Evolutionary conservation across 805 yeast species (phyloP).

Genomic region (Metschnikowia koreensis): DNA sequence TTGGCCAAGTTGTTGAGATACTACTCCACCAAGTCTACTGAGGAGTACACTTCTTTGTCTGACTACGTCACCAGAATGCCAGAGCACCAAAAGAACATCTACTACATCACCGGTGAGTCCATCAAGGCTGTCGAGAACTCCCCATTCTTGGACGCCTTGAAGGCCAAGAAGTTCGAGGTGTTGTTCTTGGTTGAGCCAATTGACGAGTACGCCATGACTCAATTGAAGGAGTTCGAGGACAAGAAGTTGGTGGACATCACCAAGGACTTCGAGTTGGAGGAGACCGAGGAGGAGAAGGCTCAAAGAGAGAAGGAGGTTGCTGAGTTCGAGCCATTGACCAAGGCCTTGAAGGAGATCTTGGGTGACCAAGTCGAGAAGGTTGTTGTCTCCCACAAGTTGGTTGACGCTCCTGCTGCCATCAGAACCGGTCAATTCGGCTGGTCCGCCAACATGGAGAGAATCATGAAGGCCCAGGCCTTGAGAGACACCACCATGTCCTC

Average conservation of each 20-base stretch:
- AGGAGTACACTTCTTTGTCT: slow-evolving; percentile 89
- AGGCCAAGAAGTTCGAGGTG: slow-evolving; percentile 98
- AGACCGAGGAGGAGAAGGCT: slow-evolving; percentile 96
- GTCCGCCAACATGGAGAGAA: slow-evolving; percentile 99
- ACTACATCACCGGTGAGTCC: slow-evolving; percentile 99
- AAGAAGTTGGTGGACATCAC: slow-evolving; percentile 98
- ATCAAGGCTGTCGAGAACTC: slow-evolving; percentile 97
- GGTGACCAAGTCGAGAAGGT: slow-evolving; percentile 99
- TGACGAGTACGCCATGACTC: slow-evolving; percentile 99
- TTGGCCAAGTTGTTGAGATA: slow-evolving; percentile 95
- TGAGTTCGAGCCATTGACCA: slow-evolving; percentile 90
- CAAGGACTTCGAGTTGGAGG: slow-evolving; percentile 98
- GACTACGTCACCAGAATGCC: slow-evolving; percentile 99
- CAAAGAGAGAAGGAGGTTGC: slow-evolving; percentile 90
- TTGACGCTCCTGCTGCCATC: slow-evolving; percentile 99
- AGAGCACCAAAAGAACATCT: slow-evolving; percentile 99
- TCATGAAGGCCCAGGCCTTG: slow-evolving; percentile 99
- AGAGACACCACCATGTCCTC: slow-evolving; percentile 98
- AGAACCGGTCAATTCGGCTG: slow-evolving; percentile 99
- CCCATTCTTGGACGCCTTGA: slow-evolving; percentile 98
- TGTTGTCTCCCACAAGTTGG: slow-evolving; percentile 94
- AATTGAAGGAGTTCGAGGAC: slow-evolving; percentile 98
- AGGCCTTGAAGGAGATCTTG: slow-evolving; percentile 92
- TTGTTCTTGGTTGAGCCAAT: slow-evolving; percentile 98
- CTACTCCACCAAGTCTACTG: slow-evolving; percentile 93